A percentile compares a stretch with the other conserved stretches of the same genome.
Conservation (phyloP, 2,329 filamentous ascomycete species). For the Botryotinia calthae region DNA sequence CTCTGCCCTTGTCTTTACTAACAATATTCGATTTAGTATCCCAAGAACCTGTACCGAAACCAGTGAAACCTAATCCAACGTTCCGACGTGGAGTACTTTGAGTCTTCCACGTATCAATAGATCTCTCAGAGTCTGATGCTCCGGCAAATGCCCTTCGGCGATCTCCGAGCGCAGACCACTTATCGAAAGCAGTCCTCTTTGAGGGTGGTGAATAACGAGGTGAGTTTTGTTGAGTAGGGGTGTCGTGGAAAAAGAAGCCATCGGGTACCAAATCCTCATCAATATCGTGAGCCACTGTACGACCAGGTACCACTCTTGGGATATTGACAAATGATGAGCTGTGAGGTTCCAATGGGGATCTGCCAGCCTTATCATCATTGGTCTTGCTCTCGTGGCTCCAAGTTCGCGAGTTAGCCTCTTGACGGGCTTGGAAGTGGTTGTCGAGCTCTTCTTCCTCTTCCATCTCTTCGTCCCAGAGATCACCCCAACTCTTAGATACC, state of each 20-base stretch:
- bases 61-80: slow-evolving; percentile 48
- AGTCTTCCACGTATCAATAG: slow-evolving; percentile 46
- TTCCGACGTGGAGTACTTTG: slow-evolving; percentile 41
- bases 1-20: slow-evolving; percentile 42
- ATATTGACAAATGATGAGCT: slow-evolving; percentile 52
- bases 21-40: slow-evolving; percentile 37
- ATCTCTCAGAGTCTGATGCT: slow-evolving; percentile 49
- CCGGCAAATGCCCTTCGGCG: slow-evolving; percentile 67
- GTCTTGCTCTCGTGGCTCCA: slow-evolving; percentile 65
- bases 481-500: slow-evolving; percentile 98
- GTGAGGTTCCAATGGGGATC: slow-evolving; percentile 54
- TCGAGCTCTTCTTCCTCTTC: slow-evolving; percentile 70
- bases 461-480: slow-evolving; percentile 91
- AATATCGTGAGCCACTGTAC: slow-evolving; percentile 47
- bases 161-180: slow-evolving; percentile 86
- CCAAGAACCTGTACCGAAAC: slow-evolving; percentile 43
- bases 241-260: slow-evolving; percentile 71
- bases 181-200: slow-evolving; percentile 67
- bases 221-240: slow-evolving; percentile 40
- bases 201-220: slow-evolving; percentile 63
- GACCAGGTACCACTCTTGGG: slow-evolving; percentile 40
- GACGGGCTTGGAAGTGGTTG: slow-evolving; percentile 58
- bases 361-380: slow-evolving; percentile 47
- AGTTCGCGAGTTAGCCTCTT: slow-evolving; percentile 66
- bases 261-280: slow-evolving; percentile 66